Conservation (phyloP, 352 stramenopile genomes). For the Pythium apleroticum region DNA sequence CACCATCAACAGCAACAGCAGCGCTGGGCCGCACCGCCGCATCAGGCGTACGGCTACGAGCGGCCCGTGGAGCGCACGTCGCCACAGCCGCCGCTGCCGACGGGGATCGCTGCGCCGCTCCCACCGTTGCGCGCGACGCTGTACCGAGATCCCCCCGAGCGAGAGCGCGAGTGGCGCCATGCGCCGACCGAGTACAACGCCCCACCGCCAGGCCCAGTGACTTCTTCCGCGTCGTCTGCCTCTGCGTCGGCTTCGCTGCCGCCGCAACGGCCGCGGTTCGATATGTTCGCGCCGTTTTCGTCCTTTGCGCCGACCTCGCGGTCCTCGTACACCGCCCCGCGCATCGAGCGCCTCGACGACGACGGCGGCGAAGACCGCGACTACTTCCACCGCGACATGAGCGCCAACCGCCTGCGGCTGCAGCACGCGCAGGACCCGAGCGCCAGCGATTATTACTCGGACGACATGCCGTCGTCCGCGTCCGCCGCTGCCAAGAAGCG, state of each 20-base stretch:
- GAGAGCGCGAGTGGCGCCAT: background rate
- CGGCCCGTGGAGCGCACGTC: background rate
- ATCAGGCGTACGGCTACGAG: background rate
- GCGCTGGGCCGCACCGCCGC: background rate
- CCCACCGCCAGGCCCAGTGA: too few relatives aligned
- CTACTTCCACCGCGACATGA: background rate
- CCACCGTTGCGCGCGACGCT: constrained; percentile 19
- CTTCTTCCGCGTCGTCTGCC: background rate
- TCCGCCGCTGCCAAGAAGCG: constrained; percentile 17
- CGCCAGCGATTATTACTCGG: constrained; percentile 1
- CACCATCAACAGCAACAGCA: background rate
- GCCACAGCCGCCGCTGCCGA: background rate
- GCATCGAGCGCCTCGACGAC: background rate
- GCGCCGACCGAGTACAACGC: background rate
- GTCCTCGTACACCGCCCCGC: background rate
- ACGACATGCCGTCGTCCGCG: background rate
- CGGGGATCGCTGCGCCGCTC: constrained; percentile 1
- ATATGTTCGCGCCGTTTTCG: background rate
- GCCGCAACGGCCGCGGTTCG: background rate
- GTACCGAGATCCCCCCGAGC: background rate
- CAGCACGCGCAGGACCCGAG: background rate
- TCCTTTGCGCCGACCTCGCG: background rate
- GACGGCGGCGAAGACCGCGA: background rate
- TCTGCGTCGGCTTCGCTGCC: background rate
- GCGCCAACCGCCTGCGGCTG: background rate